phyloP scores from a whole-genome alignment of 179 eudicot species.

The Gypsophila paniculata region DNA sequence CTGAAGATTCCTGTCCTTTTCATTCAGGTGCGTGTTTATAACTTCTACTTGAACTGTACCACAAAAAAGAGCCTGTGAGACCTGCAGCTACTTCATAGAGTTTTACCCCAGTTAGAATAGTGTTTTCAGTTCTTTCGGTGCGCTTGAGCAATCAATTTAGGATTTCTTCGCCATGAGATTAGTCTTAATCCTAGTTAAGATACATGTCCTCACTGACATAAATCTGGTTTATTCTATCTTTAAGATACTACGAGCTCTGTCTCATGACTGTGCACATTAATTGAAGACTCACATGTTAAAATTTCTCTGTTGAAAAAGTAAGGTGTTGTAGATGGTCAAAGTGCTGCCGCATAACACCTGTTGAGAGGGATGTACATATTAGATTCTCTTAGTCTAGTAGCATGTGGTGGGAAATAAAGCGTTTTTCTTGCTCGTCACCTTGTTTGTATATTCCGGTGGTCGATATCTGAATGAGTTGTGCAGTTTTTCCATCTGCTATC shows the following conservation, averaged over 20 bases:
- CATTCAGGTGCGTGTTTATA: constrained; percentile 54
- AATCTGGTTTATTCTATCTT: not conserved
- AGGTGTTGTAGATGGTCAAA: not conserved
- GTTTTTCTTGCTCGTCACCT: not conserved
- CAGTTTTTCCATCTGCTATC: not conserved
- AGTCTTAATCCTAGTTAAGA: constrained; percentile 1
- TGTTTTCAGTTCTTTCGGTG: not conserved
- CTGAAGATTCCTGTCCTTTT: constrained; percentile 91
- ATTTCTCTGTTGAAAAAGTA: not conserved
- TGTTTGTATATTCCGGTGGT: not conserved
- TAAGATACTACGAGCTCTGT: not conserved
- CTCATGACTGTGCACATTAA: not conserved
- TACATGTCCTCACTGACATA: not conserved
- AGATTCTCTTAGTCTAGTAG: not conserved
- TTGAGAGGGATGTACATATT: not conserved
- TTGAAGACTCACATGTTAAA: not conserved
- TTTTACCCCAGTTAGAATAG: not conserved
- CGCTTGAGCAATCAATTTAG: not conserved
- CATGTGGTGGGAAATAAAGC: constrained; percentile 10
- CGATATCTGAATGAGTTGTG: not conserved
- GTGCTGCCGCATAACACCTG: not conserved
- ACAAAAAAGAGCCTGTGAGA: not conserved
- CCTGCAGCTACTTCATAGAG: not conserved
- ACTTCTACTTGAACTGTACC: not conserved
- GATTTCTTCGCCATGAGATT: not conserved